Evolutionary conservation across 2,329 filamentous ascomycete species (phyloP).

Genomic region (Nemania abortiva): DNA sequence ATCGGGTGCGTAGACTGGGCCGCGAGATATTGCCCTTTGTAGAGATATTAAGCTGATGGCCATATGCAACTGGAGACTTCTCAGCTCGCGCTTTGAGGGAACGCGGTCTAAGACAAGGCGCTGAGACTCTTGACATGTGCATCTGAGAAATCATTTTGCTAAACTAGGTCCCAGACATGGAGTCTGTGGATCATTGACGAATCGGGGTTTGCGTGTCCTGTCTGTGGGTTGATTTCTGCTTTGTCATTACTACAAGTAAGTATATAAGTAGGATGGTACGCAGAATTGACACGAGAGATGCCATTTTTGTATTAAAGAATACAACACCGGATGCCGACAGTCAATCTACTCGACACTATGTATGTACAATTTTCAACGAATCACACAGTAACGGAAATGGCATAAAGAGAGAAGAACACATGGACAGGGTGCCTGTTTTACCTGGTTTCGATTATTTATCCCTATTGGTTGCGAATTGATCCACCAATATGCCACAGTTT

Average conservation of each 20-base stretch:
- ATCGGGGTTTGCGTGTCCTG: not conserved
- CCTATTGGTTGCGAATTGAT: constrained; percentile 10
- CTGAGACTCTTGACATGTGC: constrained; percentile 34
- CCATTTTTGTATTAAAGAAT: no score
- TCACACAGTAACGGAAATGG: not conserved
- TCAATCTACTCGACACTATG: no score
- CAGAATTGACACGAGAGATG: no score
- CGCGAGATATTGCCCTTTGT: not conserved
- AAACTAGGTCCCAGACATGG: constrained; percentile 19
- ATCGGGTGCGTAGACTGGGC: not conserved
- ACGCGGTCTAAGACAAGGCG: constrained; percentile 13
- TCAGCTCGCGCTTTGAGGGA: constrained; percentile 9
- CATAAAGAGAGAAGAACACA: not conserved
- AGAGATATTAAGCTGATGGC: not conserved
- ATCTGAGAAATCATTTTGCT: constrained; percentile 18
- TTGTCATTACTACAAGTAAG: not conserved
- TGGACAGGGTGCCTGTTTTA: not conserved
- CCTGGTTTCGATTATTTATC: not conserved
- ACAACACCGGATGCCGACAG: no score
- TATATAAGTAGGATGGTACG: not conserved
- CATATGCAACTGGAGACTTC: not conserved
- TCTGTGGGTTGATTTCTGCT: not conserved
- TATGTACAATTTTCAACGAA: not conserved
- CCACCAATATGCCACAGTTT: constrained; percentile 15
- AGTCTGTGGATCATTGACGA: not conserved